A percentile compares a stretch with the other conserved stretches of the same genome.
Evolutionary conservation across 805 yeast genomes (phyloP).

Genomic region (Candida ulmi): DNA sequence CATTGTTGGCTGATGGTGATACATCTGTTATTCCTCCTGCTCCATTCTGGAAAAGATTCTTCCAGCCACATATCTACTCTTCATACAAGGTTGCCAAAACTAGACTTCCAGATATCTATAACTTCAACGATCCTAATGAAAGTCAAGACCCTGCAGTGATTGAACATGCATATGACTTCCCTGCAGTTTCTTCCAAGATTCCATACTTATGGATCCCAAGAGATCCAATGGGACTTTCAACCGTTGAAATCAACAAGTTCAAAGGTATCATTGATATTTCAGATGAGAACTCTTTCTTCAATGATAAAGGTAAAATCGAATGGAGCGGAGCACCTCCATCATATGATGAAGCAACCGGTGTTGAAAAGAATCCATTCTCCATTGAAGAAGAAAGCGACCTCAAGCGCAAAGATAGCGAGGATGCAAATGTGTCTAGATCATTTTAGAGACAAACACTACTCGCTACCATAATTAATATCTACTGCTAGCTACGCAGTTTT

Average conservation of each 20-base stretch:
- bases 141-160: conserved; percentile 28
- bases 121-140: conserved; percentile 41
- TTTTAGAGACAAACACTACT: too few relatives aligned
- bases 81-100: conserved; percentile 42
- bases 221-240: conserved; percentile 81
- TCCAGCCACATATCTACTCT: conserved; percentile 50
- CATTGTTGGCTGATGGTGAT: conserved; percentile 65
- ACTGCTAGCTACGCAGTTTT: too few relatives aligned
- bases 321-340: conserved; percentile 51
- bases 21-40: conserved; percentile 26
- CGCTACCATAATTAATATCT: too few relatives aligned
- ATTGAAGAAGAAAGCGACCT: too few relatives aligned
- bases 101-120: conserved; percentile 55
- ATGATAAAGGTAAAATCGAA: conserved; percentile 40
- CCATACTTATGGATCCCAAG: conserved; percentile 91
- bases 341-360: conserved; percentile 14
- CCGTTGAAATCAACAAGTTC: conserved; percentile 50
- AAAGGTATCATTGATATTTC: conserved; percentile 51
- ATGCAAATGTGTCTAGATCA: too few relatives aligned
- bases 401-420: too few relatives aligned
- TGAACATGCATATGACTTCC: conserved; percentile 68
- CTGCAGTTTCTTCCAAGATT: conserved; percentile 61
- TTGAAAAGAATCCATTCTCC: neutral
- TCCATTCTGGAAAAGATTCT: conserved; percentile 41
- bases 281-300: conserved; percentile 63